Evolutionary conservation across 2,329 filamentous ascomycete genomes (phyloP).

Genomic region (Neofusicoccum laricinum): DNA sequence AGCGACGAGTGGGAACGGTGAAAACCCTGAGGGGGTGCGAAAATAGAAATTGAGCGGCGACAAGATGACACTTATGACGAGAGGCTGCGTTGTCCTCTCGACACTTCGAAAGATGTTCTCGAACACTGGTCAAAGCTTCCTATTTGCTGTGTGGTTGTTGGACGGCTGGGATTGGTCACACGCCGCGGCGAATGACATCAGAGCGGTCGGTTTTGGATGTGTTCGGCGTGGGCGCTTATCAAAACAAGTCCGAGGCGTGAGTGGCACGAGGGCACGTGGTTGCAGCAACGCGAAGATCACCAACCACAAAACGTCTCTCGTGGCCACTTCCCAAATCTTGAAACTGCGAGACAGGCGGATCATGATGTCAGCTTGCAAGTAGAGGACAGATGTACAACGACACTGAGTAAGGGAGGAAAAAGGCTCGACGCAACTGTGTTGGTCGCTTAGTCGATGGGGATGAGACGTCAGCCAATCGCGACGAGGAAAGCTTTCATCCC

Average conservation of each 20-base stretch:
- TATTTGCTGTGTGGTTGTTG: background rate
- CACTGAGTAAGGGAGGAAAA: background rate
- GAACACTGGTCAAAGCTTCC: background rate
- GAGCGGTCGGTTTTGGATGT: background rate
- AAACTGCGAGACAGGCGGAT: background rate
- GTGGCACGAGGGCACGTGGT: slow-evolving; percentile 3
- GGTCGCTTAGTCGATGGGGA: background rate
- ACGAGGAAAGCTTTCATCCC: background rate
- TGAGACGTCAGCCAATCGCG: background rate
- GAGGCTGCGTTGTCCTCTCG: background rate
- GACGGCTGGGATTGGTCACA: background rate
- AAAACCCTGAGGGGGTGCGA: background rate
- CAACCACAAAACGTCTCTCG: background rate
- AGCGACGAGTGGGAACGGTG: background rate
- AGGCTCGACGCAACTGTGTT: background rate
- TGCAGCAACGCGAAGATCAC: background rate
- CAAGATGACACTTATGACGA: background rate
- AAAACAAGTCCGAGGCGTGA: background rate
- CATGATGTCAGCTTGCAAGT: slow-evolving; percentile 3
- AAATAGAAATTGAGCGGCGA: background rate
- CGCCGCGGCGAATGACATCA: slow-evolving; percentile 7
- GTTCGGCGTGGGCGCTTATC: slow-evolving; percentile 7
- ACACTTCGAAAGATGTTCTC: background rate
- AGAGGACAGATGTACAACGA: background rate
- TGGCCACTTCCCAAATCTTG: background rate